A percentile compares a stretch with the other conserved stretches of the same genome.
Conservation (phyloP, 1,284 basidiomycete genomes). For the Apiotrichum veenhuisii region DNA sequence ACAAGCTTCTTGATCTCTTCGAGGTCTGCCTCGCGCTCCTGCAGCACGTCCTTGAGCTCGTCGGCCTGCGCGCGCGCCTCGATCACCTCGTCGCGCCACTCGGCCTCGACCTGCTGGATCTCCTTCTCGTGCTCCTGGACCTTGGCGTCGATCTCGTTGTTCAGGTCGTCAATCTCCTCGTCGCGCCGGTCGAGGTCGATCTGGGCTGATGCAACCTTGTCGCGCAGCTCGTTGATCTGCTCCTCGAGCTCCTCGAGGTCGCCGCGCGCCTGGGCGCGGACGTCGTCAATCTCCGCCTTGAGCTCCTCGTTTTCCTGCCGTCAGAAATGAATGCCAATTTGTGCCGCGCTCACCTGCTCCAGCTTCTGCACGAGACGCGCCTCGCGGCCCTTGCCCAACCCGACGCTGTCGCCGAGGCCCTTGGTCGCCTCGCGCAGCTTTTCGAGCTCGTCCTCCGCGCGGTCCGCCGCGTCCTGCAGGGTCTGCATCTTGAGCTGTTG, state of each 20-base stretch:
- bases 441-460: conserved; percentile 60
- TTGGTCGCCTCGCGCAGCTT: conserved; percentile 56
- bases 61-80: conserved; percentile 44
- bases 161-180: conserved; percentile 48
- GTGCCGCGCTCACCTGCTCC: conserved; percentile 58
- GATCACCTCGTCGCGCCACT: conserved; percentile 47
- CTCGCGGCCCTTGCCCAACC: conserved; percentile 57
- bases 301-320: conserved; percentile 29
- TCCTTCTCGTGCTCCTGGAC: conserved; percentile 44
- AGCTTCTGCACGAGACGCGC: conserved; percentile 60
- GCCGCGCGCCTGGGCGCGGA: conserved; percentile 11
- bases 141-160: conserved; percentile 46
- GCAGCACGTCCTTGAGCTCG: conserved; percentile 46
- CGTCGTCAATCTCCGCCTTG: conserved; percentile 29
- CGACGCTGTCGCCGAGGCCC: conserved; percentile 27
- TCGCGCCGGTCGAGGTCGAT: conserved; percentile 49
- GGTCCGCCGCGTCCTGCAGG: conserved; percentile 53
- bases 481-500: conserved; percentile 59
- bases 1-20: conserved; percentile 37
- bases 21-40: conserved; percentile 37
- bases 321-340: background rate
- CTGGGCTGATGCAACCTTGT: conserved; percentile 44
- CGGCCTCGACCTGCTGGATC: conserved; percentile 42
- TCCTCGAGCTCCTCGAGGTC: conserved; percentile 44
- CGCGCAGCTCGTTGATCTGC: conserved; percentile 46